phyloP scores from a whole-genome alignment of 139 green algal species.

The Chlamydomonas sp. region DNA sequence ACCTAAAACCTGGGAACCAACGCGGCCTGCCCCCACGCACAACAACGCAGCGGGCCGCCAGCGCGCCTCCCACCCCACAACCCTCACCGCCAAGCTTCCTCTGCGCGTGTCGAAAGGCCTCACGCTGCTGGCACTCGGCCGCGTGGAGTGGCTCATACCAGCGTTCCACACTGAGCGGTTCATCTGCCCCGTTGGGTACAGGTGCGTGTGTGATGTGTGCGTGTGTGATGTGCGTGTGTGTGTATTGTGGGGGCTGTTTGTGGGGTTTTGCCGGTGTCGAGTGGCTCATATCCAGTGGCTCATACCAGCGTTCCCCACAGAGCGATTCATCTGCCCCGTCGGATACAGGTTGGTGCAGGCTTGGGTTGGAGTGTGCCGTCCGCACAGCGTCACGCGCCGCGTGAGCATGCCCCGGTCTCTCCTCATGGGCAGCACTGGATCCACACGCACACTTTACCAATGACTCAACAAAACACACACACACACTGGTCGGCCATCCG shows the following conservation, averaged over 20 bases:
- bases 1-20: too few relatives aligned
- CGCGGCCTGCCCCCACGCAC: too few relatives aligned
- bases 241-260: neutral
- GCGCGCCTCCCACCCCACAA: too few relatives aligned
- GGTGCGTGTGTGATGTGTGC: neutral
- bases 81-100: slow-evolving; percentile 19
- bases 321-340: neutral
- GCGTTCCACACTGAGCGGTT: slow-evolving; percentile 57
- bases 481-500: too few relatives aligned
- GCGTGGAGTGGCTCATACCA: slow-evolving; percentile 57
- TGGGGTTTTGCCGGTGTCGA: neutral
- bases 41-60: too few relatives aligned
- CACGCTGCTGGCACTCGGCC: slow-evolving; percentile 44
- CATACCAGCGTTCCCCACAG: neutral
- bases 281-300: neutral
- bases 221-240: neutral
- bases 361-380: too few relatives aligned
- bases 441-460: too few relatives aligned
- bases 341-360: too few relatives aligned
- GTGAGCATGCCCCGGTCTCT: too few relatives aligned
- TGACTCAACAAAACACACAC: too few relatives aligned
- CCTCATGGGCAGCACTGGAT: too few relatives aligned
- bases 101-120: slow-evolving; percentile 28
- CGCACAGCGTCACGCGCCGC: too few relatives aligned
- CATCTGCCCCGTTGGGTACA: slow-evolving; percentile 67